Evolutionary conservation across 768 basidiomycete species (phyloP).

Genomic region (Lactarius sp.): DNA sequence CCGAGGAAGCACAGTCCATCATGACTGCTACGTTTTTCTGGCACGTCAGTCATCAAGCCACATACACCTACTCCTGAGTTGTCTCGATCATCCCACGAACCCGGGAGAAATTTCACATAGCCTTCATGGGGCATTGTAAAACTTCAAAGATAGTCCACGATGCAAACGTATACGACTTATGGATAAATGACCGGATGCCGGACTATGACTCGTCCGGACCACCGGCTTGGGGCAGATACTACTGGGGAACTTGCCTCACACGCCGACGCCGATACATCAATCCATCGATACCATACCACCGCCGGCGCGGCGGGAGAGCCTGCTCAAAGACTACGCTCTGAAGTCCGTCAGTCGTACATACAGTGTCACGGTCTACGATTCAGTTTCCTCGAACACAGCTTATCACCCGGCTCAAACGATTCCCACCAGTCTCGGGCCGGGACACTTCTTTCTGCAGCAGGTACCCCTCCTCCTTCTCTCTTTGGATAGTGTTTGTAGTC

Average conservation of each 20-base stretch:
- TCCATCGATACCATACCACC: not conserved
- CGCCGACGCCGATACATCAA: not conserved
- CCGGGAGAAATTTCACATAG: not conserved
- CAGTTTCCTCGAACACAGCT: conserved; percentile 16
- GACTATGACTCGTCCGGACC: not conserved
- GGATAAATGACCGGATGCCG: not conserved
- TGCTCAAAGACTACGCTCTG: not conserved
- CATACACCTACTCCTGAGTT: no score
- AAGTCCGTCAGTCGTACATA: not conserved
- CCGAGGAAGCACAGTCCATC: no score
- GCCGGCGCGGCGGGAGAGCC: not conserved
- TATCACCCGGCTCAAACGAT: conserved; percentile 15
- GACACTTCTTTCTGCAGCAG: not conserved
- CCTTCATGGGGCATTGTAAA: not conserved
- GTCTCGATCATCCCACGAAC: no score
- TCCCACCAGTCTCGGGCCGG: not conserved
- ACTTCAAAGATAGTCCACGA: not conserved
- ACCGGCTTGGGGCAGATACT: no score
- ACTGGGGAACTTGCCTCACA: not conserved
- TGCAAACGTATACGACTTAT: not conserved
- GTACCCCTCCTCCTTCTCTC: conserved; percentile 14
- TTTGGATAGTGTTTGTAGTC: not conserved
- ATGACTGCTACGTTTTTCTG: not conserved
- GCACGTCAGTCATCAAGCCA: not conserved
- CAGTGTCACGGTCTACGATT: not conserved